Evolutionary conservation across 1,284 basidiomycete species (phyloP).

Genomic region (Puccinia horiana): DNA sequence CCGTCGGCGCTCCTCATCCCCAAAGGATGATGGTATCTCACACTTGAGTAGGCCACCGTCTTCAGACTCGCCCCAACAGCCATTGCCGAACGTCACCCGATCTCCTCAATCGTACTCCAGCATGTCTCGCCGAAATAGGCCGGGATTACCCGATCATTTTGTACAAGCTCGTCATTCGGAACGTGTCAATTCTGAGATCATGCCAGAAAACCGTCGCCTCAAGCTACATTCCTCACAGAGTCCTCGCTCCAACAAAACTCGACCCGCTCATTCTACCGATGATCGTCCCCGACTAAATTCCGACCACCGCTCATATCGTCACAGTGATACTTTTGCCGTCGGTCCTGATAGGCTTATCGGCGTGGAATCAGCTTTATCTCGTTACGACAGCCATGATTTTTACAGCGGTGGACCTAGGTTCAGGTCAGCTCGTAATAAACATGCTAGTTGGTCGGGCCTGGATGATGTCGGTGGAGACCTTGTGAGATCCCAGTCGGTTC

Average conservation of each 20-base stretch:
- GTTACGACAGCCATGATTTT: constrained; percentile 23
- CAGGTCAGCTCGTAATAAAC: constrained; percentile 22
- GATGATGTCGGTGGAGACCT: constrained; percentile 9
- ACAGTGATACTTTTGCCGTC: background rate
- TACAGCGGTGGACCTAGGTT: background rate
- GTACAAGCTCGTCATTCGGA: constrained; percentile 10
- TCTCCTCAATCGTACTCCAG: constrained; percentile 24
- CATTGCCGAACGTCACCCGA: background rate
- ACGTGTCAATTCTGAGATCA: background rate
- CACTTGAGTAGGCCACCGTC: background rate
- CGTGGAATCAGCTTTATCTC: constrained; percentile 30
- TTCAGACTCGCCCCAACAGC: background rate
- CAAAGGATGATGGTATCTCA: background rate
- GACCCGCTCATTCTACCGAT: background rate
- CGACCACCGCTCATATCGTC: constrained; percentile 8
- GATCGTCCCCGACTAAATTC: background rate
- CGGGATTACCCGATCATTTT: constrained; percentile 44
- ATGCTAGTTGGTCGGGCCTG: constrained; percentile 32
- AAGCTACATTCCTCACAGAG: background rate
- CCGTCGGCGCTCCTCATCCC: constrained; percentile 5
- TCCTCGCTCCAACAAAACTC: constrained; percentile 13
- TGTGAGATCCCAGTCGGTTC: constrained; percentile 38
- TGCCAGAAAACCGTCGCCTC: background rate
- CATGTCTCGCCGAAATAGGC: constrained; percentile 29
- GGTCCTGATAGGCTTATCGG: constrained; percentile 21